Percentiles rank a stretch among this genome's conserved stretches.
phyloP scores from a whole-genome alignment of 2,329 filamentous ascomycete genomes.

The Zymoseptoria tritici region DNA sequence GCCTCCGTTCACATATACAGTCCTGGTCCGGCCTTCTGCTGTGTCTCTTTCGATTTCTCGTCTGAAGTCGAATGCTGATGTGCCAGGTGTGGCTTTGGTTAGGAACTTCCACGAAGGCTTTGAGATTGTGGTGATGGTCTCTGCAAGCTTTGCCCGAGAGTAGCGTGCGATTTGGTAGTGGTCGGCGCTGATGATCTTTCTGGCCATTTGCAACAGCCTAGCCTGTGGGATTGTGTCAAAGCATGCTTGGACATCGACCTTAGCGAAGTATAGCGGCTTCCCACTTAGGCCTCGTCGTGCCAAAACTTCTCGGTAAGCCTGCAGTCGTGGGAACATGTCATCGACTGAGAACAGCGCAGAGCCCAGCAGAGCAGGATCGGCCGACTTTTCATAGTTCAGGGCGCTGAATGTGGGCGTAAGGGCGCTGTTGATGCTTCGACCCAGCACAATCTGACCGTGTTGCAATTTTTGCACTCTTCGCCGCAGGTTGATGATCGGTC shows the following conservation, averaged over 20 bases:
- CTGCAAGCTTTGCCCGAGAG: slow-evolving; percentile 56
- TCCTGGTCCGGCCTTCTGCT: slow-evolving; percentile 45
- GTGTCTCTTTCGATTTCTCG: slow-evolving; percentile 19
- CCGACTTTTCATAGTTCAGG: slow-evolving; percentile 65
- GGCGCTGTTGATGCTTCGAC: slow-evolving; percentile 60
- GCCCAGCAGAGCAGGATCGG: slow-evolving; percentile 55
- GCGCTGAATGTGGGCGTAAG: slow-evolving; percentile 68
- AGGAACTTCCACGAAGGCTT: slow-evolving; percentile 34
- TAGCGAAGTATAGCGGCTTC: slow-evolving; percentile 69
- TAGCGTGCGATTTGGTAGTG: slow-evolving; percentile 68
- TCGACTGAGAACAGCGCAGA: slow-evolving; percentile 73
- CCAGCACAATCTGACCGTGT: slow-evolving; percentile 49
- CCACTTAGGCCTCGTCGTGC: slow-evolving; percentile 27
- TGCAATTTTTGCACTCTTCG: slow-evolving; percentile 50
- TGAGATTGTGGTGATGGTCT: slow-evolving; percentile 27
- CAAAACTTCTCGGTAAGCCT: slow-evolving; percentile 55
- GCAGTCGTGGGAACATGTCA: slow-evolving; percentile 69
- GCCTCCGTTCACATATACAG: slow-evolving; percentile 68
- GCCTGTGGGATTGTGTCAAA: slow-evolving; percentile 93
- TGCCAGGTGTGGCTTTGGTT: slow-evolving; percentile 32
- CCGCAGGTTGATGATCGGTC: slow-evolving; percentile 82
- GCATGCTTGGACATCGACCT: slow-evolving; percentile 83
- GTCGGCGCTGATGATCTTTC: slow-evolving; percentile 47
- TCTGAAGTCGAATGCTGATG: slow-evolving; percentile 26
- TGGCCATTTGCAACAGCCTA: slow-evolving; percentile 61